Base-by-base conservation (phyloP, 306 rosid genomes). In the Albizia julibrissin region DNA sequence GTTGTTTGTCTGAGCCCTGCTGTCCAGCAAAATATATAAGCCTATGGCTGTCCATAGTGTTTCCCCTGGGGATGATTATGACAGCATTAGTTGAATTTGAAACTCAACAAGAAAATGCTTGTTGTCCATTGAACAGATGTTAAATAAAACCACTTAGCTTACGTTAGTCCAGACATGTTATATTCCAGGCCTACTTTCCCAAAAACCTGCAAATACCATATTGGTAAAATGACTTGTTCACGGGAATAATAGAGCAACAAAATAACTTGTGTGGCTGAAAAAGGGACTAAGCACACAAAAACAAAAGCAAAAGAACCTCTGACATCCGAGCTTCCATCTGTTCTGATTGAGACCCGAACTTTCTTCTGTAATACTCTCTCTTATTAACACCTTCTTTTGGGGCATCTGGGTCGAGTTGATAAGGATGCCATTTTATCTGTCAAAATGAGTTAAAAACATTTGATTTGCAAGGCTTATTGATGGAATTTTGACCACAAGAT, bases 341-440 rank as follows among this genome's bases (percentile, higher is more conserved):
- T 59, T 76, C 89, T 8, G 89, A 78, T 72, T 26, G 93, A 61
- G 94, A 76, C 79, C 96, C 98, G 77, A 93, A 92, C 81, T 89
- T 90, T 52, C 74, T 84, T 81, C 82, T 79, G 83, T 87, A 93
- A 80, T 27, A 89, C 54, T 88, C 95, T 82, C 81, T 85, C 90
- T 88, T 95, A 47, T 87, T 89, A 52, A 89, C 43, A 13, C 98
- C 97, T 89, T 91, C 96, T 87, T 93, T 93, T 33, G 98, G 94
- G 44, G 98, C 93, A 80, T 88, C 49, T 10, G 98, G 98, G 61
- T 37, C 50, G 61, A 95, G 97, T 83, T 91, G 97, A 88, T 75
- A 95, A 5, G 98, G 98, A 78, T 91, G 99, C 98, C 97, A 95
- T 58, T 75, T 89, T 73, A 93, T 81, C 99, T 95, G 91, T 29